A percentile compares a stretch with the other conserved stretches of the same genome.
Conservation (phyloP, 1,284 basidiomycete genomes). For the Cutaneotrichosporon sp. region DNA sequence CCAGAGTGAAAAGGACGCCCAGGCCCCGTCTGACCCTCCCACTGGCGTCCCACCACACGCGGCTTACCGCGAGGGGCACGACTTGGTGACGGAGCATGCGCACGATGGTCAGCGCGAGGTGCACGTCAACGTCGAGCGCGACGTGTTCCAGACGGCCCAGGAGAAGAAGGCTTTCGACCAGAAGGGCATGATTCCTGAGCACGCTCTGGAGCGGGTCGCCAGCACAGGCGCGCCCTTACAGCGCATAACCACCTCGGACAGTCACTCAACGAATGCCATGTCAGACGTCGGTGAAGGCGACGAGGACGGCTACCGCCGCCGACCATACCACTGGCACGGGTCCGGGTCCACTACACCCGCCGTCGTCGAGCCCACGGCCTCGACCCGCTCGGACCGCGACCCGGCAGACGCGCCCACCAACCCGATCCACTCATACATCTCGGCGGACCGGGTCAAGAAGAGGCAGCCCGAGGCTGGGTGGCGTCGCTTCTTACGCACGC, state of each 20-base stretch:
- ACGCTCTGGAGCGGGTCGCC: neutral
- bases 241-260: neutral
- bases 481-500: constrained; percentile 23
- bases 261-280: constrained; percentile 25
- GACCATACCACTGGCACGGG: constrained; percentile 13
- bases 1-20: constrained; percentile 23
- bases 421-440: constrained; percentile 25
- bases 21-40: constrained; percentile 16
- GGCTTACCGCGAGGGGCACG: constrained; percentile 70
- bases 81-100: constrained; percentile 66
- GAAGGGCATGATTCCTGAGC: neutral
- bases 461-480: constrained; percentile 17
- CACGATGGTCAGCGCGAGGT: constrained; percentile 60
- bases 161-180: constrained; percentile 6
- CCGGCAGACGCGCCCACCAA: neutral
- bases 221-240: neutral
- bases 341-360: neutral
- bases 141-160: neutral
- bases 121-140: constrained; percentile 4
- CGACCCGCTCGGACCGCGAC: neutral
- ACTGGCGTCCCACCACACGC: constrained; percentile 23
- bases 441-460: constrained; percentile 11
- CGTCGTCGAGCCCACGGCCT: neutral
- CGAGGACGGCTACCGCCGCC: constrained; percentile 19
- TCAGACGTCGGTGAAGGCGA: constrained; percentile 18